Evolutionary conservation across 2,329 filamentous ascomycete genomes (phyloP), one percentile per base, ranked within the genome.

Genomic region (Ceratocystis smalleyi): DNA sequence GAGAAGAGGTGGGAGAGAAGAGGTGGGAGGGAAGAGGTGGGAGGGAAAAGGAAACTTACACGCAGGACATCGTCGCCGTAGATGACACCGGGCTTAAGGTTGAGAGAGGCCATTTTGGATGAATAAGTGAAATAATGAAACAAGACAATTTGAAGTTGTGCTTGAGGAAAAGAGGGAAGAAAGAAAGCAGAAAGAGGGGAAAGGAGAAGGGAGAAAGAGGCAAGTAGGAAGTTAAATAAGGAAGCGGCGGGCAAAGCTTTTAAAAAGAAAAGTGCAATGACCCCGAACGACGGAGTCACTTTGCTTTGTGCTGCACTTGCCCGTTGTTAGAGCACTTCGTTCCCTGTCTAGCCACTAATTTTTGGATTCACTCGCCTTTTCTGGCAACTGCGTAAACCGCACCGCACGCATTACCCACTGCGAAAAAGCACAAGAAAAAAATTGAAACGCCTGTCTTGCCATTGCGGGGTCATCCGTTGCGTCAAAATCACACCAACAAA

Each of bases 1-100:
- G 10, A 12, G 24, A 6, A 22, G 8, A 24, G 51, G 51, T 30
- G 24, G 24, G 17, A 17, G 27, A 17, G 24, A 5, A 19, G n/a
- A n/a, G n/a, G n/a, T n/a, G n/a, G n/a, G n/a, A 51, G 24, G 17
- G n/a, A 32, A 17, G 51, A 61, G n/a, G n/a, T n/a, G n/a, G n/a
- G n/a, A n/a, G 35, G 43, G 10, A n/a, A 57, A 55, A 32, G 54
- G 61, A 61, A 49, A 67, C 64, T 64, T 51, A 68, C 67, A 65
- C 64, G 76, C 66, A 79, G 74, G 68, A 81, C 78, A 71, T 81
- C 78, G 69, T 81, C 77, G 69, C 78, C 78, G 68, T 79, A 78
- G 72, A 81, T 79, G 74, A 81, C 78, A 69, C 78, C 78, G 67
- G 77, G 71, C 76, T 80, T 80, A 70, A 78, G 76, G 73, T 75